phyloP scores from a whole-genome alignment of 2,329 filamentous ascomycete species.

The Exophiala spinifera region DNA sequence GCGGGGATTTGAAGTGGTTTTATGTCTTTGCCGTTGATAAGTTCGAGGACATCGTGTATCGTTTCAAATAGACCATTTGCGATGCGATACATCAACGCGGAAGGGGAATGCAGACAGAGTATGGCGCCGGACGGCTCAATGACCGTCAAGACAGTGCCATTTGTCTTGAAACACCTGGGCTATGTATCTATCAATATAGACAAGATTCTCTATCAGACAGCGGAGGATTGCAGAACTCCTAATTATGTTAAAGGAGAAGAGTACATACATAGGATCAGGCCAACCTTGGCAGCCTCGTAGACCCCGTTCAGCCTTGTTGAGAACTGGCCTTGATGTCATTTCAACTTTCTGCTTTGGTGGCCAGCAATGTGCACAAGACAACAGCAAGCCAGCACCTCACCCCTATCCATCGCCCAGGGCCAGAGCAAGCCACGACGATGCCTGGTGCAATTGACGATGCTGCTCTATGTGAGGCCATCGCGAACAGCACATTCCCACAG shows the following conservation, averaged over 20 bases:
- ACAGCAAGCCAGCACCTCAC: not conserved
- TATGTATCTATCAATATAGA: too few relatives aligned
- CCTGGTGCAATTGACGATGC: not conserved
- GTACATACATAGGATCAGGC: too few relatives aligned
- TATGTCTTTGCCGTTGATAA: conserved; percentile 41
- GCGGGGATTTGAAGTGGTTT: conserved; percentile 37
- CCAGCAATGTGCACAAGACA: not conserved
- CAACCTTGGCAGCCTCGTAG: not conserved
- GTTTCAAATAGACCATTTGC: conserved; percentile 30
- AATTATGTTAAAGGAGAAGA: too few relatives aligned
- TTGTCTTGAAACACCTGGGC: too few relatives aligned
- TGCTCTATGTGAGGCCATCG: conserved; percentile 21
- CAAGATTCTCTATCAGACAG: too few relatives aligned
- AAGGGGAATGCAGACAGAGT: too few relatives aligned
- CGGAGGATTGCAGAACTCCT: too few relatives aligned
- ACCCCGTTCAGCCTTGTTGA: not conserved
- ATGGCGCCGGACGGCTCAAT: too few relatives aligned
- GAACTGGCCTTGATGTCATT: not conserved
- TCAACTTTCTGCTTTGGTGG: not conserved
- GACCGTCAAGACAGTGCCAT: too few relatives aligned
- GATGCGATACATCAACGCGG: too few relatives aligned
- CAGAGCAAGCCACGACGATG: not conserved
- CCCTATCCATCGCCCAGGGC: too few relatives aligned
- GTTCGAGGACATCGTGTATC: conserved; percentile 42
- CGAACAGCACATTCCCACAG: conserved; percentile 55